These are phyloP conservation scores for Thielaviopsis musarum DNA, from an alignment of 2,329 filamentous ascomycete genomes.

Conservation along the genomic window DNA sequence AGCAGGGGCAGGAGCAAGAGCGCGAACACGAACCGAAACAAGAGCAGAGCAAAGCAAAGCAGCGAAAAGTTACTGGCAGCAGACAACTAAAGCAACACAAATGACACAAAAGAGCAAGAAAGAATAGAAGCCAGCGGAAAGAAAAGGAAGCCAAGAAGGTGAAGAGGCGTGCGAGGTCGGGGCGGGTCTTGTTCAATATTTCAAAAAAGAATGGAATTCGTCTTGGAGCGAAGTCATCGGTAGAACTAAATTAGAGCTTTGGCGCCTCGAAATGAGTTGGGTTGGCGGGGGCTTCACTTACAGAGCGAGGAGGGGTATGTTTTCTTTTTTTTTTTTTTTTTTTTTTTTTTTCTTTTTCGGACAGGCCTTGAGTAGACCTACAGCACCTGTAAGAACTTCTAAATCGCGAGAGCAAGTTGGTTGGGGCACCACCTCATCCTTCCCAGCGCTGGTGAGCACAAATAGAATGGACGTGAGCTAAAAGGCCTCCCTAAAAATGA, in stretches of 20 bases:
- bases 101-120: neutral
- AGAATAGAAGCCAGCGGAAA: neutral
- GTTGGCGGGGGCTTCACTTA: neutral
- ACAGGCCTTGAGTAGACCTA: too few relatives aligned
- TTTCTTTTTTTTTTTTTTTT: neutral
- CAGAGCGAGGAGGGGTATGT: neutral
- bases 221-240: neutral
- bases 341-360: too few relatives aligned
- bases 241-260: neutral
- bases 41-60: neutral
- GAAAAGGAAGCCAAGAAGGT: neutral
- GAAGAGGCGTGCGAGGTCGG: conserved; percentile 7
- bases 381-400: too few relatives aligned
- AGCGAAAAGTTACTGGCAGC: neutral
- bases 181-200: conserved; percentile 8
- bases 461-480: neutral
- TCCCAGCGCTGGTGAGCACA: neutral
- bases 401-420: neutral
- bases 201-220: conserved; percentile 1
- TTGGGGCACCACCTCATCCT: neutral
- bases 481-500: too few relatives aligned
- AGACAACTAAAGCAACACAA: neutral
- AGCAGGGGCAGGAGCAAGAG: neutral
- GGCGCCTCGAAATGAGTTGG: neutral
- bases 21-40: neutral